A percentile compares a stretch with the other conserved stretches of the same genome.
These are phyloP conservation scores for Russula compacta DNA, from an alignment of 768 basidiomycete species.

Conservation along the genomic window DNA sequence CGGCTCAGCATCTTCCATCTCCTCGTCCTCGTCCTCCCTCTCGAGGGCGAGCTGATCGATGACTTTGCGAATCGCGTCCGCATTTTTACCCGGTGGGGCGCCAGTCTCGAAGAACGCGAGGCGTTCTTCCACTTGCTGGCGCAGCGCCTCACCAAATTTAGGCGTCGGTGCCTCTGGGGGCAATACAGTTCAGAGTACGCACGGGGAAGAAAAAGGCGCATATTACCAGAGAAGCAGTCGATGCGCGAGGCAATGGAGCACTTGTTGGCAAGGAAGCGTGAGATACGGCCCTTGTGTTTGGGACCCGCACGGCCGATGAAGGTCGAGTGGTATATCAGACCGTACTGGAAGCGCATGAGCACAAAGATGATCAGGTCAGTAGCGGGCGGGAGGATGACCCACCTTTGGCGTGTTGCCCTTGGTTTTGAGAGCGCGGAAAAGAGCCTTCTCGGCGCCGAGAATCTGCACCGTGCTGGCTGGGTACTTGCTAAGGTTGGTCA, in stretches of 20 bases:
- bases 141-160: constrained; percentile 92
- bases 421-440: constrained; percentile 95
- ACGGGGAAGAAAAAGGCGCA: not conserved
- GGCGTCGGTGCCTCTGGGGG: constrained; percentile 67
- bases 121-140: constrained; percentile 91
- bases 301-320: constrained; percentile 94
- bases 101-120: constrained; percentile 92
- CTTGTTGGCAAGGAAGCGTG: constrained; percentile 98
- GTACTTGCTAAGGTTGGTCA: constrained; percentile 97
- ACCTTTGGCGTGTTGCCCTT: constrained; percentile 99
- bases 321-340: constrained; percentile 92
- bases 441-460: constrained; percentile 93
- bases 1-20: constrained; percentile 36
- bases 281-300: constrained; percentile 95
- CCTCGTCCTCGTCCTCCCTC: constrained; percentile 47
- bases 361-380: not conserved
- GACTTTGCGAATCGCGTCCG: constrained; percentile 87
- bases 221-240: constrained; percentile 80
- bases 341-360: constrained; percentile 52
- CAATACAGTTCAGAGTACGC: not conserved
- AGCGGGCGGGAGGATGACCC: not conserved
- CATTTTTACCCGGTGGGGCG: constrained; percentile 78
- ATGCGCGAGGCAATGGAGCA: constrained; percentile 95
- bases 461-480: constrained; percentile 98
- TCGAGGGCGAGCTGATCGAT: constrained; percentile 69